Base-by-base conservation (phyloP, 2,329 filamentous ascomycete species). In the Phyllosticta citribraziliensis region DNA sequence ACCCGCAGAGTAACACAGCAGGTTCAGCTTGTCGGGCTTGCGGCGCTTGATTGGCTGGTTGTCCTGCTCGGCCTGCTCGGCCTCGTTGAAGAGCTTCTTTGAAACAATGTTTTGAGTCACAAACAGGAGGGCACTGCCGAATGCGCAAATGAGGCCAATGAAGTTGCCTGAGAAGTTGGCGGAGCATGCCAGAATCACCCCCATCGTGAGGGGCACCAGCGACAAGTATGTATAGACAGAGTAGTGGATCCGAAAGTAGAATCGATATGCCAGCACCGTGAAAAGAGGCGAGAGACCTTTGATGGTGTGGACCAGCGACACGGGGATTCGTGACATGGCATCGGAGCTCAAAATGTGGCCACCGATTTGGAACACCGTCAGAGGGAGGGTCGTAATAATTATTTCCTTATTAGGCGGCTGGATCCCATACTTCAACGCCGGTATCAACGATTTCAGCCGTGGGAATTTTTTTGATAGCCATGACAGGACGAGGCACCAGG, bases 21-120 rank as follows among this genome's bases (percentile, higher is more conserved):
- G 80, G 71, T 99, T 99, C 51, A 99, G 84, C 76, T 99, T 99
- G 77, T 99, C 94, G 19, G 97, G 82, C 75, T 96, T 97, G 64
- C 86, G 85, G 52, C 85, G 83, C 60, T 83, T 82, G 12, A 80
- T 75, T 0, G 82, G 80, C 35, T 80, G 74, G 2, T 79, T 76
- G 59, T 96, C 90, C 8, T 86, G 84, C 74, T 97, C 93, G 2
- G 90, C 89, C 62, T 86, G 86, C 6, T 91, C 88, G 6, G 90
- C 91, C 71, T 97, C 92, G 73, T 97, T 99, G 80, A 99, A 99
- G 10, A 99, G 85, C 66, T 91, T 90, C 76, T 99, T 99, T 20
- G 93, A 97, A 66, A 97, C 96, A 62, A 99, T 99, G 71, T 99
- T 99, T 72, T 99, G 94, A 0, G 91, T 94, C 40, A 99, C 94